Conservation (phyloP, 1,284 basidiomycete genomes). For the Ustilago xerochloae region DNA sequence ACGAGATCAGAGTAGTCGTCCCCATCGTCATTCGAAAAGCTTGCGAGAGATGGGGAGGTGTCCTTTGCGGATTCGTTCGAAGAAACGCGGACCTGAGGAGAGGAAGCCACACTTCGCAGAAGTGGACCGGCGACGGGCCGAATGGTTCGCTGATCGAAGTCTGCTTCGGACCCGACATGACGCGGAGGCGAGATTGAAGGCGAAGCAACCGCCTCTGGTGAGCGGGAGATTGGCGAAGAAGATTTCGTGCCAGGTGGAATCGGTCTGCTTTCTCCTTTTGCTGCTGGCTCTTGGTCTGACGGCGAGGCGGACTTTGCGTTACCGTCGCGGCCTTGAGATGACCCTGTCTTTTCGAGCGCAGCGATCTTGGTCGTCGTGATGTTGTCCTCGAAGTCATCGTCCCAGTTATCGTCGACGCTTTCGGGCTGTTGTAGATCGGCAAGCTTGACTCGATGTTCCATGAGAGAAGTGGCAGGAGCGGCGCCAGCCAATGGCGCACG, state of each 20-base stretch:
- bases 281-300: background rate
- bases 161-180: conserved; percentile 20
- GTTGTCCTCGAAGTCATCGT: conserved; percentile 94
- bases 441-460: conserved; percentile 55
- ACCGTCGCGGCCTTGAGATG: conserved; percentile 8
- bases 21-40: conserved; percentile 67
- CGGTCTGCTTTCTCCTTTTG: background rate
- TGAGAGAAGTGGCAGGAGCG: conserved; percentile 46
- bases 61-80: conserved; percentile 6
- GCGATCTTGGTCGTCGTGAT: conserved; percentile 86
- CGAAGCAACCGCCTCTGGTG: background rate
- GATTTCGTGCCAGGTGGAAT: background rate
- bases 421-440: conserved; percentile 72
- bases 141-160: conserved; percentile 70
- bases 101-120: conserved; percentile 33
- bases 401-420: conserved; percentile 89
- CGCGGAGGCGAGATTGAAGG: conserved; percentile 14
- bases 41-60: conserved; percentile 5
- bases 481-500: conserved; percentile 47
- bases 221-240: background rate
- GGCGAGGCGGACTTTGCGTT: conserved; percentile 1
- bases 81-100: conserved; percentile 20
- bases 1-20: conserved; percentile 70
- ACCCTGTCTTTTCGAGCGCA: conserved; percentile 70
- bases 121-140: conserved; percentile 32